Conservation (phyloP, 257 asterid species). For the Cruciata laevipes region DNA sequence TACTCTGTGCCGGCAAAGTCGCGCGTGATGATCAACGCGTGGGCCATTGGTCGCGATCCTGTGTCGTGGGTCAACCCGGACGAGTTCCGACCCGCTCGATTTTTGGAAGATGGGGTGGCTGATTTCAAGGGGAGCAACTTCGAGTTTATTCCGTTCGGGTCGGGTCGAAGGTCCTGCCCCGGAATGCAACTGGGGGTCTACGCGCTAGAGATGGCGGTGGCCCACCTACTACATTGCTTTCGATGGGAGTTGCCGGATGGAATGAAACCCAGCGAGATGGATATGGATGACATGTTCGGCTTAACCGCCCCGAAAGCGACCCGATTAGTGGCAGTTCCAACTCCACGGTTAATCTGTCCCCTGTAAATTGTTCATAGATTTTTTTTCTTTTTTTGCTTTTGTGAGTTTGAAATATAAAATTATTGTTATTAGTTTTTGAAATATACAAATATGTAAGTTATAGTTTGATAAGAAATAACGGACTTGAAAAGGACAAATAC, state of each 20-base stretch:
- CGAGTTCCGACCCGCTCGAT: conserved; percentile 46
- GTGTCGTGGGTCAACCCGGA: conserved; percentile 71
- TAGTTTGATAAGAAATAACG: conserved; percentile 9
- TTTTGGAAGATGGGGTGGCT: conserved; percentile 40
- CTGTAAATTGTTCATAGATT: conserved; percentile 22
- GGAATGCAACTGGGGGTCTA: conserved; percentile 90
- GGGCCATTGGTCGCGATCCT: conserved; percentile 75
- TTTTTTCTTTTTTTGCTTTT: too few relatives aligned
- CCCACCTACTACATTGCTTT: conserved; percentile 69
- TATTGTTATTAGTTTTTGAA: neutral
- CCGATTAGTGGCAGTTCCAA: conserved; percentile 70
- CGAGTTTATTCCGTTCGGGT: conserved; percentile 83
- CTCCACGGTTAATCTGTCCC: conserved; percentile 51
- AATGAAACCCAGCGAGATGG: conserved; percentile 70
- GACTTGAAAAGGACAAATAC: neutral
- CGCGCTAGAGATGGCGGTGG: conserved; percentile 74
- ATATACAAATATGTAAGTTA: neutral
- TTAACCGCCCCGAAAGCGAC: conserved; percentile 79
- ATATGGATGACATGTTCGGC: conserved; percentile 69
- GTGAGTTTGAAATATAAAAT: too few relatives aligned
- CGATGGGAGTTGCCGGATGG: conserved; percentile 90
- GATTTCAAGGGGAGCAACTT: conserved; percentile 66
- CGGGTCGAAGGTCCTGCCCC: conserved; percentile 96
- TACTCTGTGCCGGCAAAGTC: conserved; percentile 58
- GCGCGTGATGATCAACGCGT: conserved; percentile 69